Conservation (phyloP, 2,329 filamentous ascomycete genomes). For the Ophiostoma sp. region DNA sequence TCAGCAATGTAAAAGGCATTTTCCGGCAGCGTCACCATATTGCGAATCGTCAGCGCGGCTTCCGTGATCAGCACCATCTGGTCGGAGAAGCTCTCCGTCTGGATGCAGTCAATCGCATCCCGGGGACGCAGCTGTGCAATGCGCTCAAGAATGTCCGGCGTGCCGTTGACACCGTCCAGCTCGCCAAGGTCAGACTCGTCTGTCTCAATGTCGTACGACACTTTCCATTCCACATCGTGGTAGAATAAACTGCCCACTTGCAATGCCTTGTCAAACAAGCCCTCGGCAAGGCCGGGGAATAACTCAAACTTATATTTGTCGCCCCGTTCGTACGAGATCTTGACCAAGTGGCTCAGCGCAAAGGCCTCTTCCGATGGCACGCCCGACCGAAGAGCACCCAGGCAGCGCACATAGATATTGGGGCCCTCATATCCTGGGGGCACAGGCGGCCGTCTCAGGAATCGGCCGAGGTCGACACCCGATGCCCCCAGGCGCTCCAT, state of each 20-base stretch:
- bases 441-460: constrained; percentile 45
- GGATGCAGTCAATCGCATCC: constrained; percentile 61
- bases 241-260: constrained; percentile 76
- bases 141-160: constrained; percentile 64
- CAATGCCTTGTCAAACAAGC: constrained; percentile 77
- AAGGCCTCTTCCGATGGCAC: constrained; percentile 83
- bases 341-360: constrained; percentile 85
- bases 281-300: constrained; percentile 82
- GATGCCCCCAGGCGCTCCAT: constrained; percentile 37
- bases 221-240: constrained; percentile 66
- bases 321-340: constrained; percentile 89
- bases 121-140: constrained; percentile 59
- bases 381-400: constrained; percentile 75
- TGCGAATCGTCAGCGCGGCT: constrained; percentile 79
- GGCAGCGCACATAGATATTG: constrained; percentile 85
- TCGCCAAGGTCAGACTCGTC: constrained; percentile 51
- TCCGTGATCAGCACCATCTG: constrained; percentile 74
- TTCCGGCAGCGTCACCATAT: constrained; percentile 90
- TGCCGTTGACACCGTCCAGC: constrained; percentile 59
- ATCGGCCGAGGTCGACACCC: constrained; percentile 46
- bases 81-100: constrained; percentile 65
- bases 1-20: constrained; percentile 79
- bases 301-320: constrained; percentile 95
- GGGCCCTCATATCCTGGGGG: constrained; percentile 63
- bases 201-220: constrained; percentile 58